Evolutionary conservation across 805 yeast genomes (phyloP).

Genomic region (Monosporozyma servazzii): DNA sequence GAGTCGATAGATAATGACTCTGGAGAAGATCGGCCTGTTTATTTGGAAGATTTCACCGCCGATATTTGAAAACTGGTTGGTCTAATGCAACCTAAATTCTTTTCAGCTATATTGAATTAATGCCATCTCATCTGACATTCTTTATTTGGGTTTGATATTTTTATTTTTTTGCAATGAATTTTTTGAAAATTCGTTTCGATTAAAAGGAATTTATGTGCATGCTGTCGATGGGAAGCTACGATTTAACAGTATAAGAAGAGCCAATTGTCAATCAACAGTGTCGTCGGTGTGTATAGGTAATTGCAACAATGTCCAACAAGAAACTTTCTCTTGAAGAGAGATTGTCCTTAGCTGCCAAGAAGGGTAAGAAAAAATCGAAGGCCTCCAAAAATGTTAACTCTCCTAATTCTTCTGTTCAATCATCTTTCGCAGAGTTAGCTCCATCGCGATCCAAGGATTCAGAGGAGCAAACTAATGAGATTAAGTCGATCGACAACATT

Average conservation of each 20-base stretch:
- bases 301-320: slow-evolving; percentile 28
- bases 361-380: slow-evolving; percentile 27
- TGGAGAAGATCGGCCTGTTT: not conserved
- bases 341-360: slow-evolving; percentile 68
- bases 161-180: not conserved
- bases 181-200: not conserved
- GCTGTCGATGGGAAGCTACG: not conserved
- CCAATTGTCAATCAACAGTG: not conserved
- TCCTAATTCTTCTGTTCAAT: not conserved
- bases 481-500: not conserved
- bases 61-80: not conserved
- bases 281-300: not conserved
- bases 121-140: not conserved
- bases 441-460: not conserved
- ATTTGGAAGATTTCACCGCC: not conserved
- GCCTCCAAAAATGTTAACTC: not conserved
- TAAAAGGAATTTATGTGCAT: not conserved
- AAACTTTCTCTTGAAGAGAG: slow-evolving; percentile 77
- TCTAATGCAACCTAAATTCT: not conserved
- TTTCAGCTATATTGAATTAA: not conserved
- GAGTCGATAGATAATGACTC: not conserved
- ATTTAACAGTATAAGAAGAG: not conserved
- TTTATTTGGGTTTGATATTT: not conserved
- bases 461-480: not conserved
- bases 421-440: not conserved